Base-by-base conservation (phyloP, 257 asterid species). In the Gynochthodes officinalis region DNA sequence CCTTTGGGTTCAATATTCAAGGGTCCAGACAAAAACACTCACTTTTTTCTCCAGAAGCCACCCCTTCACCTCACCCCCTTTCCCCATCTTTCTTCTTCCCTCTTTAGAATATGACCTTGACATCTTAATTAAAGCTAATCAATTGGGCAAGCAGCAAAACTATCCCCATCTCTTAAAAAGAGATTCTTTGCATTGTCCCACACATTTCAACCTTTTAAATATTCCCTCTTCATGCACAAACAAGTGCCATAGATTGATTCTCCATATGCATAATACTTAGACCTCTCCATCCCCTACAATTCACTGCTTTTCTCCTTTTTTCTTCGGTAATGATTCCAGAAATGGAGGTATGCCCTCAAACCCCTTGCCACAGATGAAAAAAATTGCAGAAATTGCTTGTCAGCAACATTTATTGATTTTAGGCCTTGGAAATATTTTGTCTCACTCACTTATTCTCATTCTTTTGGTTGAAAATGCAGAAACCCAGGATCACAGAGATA, bases 171-270 rank as follows among this genome's bases (percentile, higher is more conserved):
- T 66, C 49, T 33, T 4, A 65, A 81, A 84, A 69, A 42, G 84
- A 88, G 86, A 92, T 89, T 89, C 93, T 79, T 89, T 85, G 64
- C 91, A 87, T 35, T 85, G 93, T 73, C 93, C 97, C 96, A 83
- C 92, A 79, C 86, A 54, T 83, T 80, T 76, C 64, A 52, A 64
- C 67, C 93, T 91, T 88, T 89, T 52, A 77, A 79, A 82, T 91
- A 89, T 92, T 88, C 97, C 87, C 44, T 81, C 77, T 81, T 77
- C 85, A 79, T 82, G 78, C 76, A 79, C 77, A 80, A 76, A 73
- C 79, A 79, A 73, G 79, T 78, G 84, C 84, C 93, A 82, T 88
- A 75, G 76, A 84, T 88, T 83, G 84, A 86, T 84, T 87, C 90
- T 76, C 76, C 84, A 69, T 78, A 73, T 32, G 55, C 64, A 75